Conservation (phyloP, 805 yeast genomes). For the Torulaspora gathmanii region DNA sequence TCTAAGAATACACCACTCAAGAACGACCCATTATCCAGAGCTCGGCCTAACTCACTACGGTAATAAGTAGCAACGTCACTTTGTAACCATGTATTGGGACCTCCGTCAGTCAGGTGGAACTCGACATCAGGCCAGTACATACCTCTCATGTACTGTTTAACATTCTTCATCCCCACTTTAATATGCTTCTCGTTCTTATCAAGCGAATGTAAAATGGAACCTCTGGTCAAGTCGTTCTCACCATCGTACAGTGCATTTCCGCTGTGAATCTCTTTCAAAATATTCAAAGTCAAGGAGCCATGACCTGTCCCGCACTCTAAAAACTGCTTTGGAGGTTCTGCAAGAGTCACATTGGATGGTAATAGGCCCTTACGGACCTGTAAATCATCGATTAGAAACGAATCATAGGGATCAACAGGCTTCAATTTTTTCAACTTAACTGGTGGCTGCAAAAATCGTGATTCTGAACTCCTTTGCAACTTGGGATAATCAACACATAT, state of each 20-base stretch:
- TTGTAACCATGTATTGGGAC: conserved; percentile 42
- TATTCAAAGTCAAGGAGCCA: conserved; percentile 46
- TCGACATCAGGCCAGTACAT: conserved; percentile 44
- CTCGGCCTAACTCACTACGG: conserved; percentile 17
- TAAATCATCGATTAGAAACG: background rate
- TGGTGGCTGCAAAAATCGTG: conserved; percentile 1
- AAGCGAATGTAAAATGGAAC: conserved; percentile 45
- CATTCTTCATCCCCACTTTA: conserved; percentile 40
- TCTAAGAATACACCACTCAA: conserved; percentile 45
- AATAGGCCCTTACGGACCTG: background rate
- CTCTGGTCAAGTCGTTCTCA: conserved; percentile 30
- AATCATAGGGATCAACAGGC: conserved; percentile 7
- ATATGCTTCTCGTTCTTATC: conserved; percentile 42
- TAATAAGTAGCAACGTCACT: conserved; percentile 15
- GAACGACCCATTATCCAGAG: conserved; percentile 27
- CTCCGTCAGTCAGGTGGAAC: conserved; percentile 38
- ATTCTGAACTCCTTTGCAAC: conserved; percentile 9
- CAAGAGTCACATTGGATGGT: background rate
- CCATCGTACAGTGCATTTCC: conserved; percentile 39
- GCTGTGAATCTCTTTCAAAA: conserved; percentile 41
- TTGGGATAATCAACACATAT: conserved; percentile 42
- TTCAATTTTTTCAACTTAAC: conserved; percentile 4
- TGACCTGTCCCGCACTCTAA: conserved; percentile 55
- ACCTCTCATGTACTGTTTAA: conserved; percentile 41
- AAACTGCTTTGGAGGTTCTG: conserved; percentile 37